Percentiles rank a stretch among this genome's conserved stretches.
Evolutionary conservation across 164 flowering plant genomes (phyloP).

Genomic region (Berberis thunbergii): DNA sequence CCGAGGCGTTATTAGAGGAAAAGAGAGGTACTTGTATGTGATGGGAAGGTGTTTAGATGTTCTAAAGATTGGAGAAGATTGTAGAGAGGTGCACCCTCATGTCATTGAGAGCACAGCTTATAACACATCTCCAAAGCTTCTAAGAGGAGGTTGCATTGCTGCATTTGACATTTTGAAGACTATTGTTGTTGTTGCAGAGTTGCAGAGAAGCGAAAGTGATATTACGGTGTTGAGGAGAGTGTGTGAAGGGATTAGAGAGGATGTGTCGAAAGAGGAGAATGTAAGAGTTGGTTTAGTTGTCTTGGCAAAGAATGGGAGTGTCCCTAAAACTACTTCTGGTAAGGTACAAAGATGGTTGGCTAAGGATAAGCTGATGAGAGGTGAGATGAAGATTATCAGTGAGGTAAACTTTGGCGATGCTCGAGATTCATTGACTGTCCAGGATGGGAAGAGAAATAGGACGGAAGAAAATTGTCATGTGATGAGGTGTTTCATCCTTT

Average conservation of each 20-base stretch:
- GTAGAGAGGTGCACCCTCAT: slow-evolving; percentile 41
- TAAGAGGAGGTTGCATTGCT: slow-evolving; percentile 61
- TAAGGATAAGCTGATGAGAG: slow-evolving; percentile 28
- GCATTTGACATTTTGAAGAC: slow-evolving; percentile 25
- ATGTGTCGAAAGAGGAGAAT: slow-evolving; percentile 23
- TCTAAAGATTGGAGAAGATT: slow-evolving; percentile 14
- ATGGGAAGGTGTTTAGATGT: slow-evolving; percentile 41
- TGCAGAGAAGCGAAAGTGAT: slow-evolving; percentile 27
- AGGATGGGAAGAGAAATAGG: neutral
- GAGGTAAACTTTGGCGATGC: neutral
- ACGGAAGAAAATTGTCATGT: neutral
- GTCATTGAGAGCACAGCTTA: slow-evolving; percentile 50
- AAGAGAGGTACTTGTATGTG: slow-evolving; percentile 45
- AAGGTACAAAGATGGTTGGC: slow-evolving; percentile 61
- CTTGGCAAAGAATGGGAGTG: slow-evolving; percentile 42
- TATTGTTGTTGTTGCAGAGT: slow-evolving; percentile 45
- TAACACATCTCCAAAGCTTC: slow-evolving; percentile 20
- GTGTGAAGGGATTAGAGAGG: slow-evolving; percentile 31
- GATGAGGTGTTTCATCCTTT: too few species aligned
- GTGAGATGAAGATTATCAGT: slow-evolving; percentile 25
- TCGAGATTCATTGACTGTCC: neutral
- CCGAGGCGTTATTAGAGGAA: slow-evolving; percentile 42
- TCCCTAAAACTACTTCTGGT: slow-evolving; percentile 69
- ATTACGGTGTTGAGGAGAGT: slow-evolving; percentile 12
- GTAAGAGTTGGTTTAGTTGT: slow-evolving; percentile 38